Conservation (phyloP, 257 asterid species). For the Cynanchum wilfordii region DNA sequence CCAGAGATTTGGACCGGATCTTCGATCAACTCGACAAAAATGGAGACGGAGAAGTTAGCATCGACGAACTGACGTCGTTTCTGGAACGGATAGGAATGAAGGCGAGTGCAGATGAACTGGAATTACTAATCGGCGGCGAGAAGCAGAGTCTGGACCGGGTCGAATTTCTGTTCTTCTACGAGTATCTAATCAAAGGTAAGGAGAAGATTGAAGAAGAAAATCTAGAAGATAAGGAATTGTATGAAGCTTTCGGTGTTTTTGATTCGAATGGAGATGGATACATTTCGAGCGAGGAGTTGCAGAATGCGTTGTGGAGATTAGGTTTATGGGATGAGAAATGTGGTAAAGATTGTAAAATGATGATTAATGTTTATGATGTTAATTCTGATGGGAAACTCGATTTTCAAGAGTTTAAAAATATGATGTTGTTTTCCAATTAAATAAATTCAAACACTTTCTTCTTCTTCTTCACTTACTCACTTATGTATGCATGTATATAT, state of each 20-base stretch:
- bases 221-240: constrained; percentile 3
- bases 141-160: constrained; percentile 29
- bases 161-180: constrained; percentile 44
- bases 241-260: constrained; percentile 47
- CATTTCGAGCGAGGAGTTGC: constrained; percentile 52
- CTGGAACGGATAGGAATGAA: constrained; percentile 34
- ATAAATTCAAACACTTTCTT: too few species aligned
- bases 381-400: constrained; percentile 70
- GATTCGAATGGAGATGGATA: constrained; percentile 55
- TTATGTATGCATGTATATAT: too few species aligned
- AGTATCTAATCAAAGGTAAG: constrained; percentile 26
- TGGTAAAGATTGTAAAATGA: constrained; percentile 40
- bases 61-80: constrained; percentile 41
- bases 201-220: background rate
- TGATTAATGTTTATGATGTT: constrained; percentile 50
- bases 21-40: constrained; percentile 52
- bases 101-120: constrained; percentile 47
- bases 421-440: constrained; percentile 36
- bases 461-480: too few species aligned
- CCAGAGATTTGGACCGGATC: constrained; percentile 39
- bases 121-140: constrained; percentile 33
- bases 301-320: constrained; percentile 39
- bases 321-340: constrained; percentile 37
- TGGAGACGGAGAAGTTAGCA: constrained; percentile 38
- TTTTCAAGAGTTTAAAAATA: constrained; percentile 62